A percentile compares a stretch with the other conserved stretches of the same genome.
Evolutionary conservation across 352 stramenopile genomes (phyloP).

Genomic region (Pythium periplocum): DNA sequence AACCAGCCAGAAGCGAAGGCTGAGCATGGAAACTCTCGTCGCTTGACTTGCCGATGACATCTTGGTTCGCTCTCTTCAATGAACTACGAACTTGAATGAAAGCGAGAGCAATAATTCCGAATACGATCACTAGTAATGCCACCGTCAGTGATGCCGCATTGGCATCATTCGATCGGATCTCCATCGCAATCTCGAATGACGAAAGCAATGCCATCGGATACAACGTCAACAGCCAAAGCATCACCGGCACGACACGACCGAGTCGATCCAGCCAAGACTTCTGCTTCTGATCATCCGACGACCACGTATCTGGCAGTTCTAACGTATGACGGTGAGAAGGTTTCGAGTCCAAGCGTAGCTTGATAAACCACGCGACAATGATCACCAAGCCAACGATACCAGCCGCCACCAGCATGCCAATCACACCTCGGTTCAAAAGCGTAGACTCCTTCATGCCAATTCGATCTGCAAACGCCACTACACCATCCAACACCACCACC

Average conservation of each 20-base stretch:
- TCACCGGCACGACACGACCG: neutral
- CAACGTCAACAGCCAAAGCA: constrained; percentile 11
- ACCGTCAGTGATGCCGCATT: neutral
- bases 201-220: constrained; percentile 15
- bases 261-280: neutral
- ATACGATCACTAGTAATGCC: too few species aligned
- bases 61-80: too few species aligned
- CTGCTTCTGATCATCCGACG: neutral
- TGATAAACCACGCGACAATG: neutral
- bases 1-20: neutral
- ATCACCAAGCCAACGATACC: constrained; percentile 9
- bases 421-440: constrained; percentile 6
- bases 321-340: too few species aligned
- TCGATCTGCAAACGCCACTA: constrained; percentile 16
- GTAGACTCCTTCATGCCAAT: constrained; percentile 12
- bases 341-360: too few species aligned
- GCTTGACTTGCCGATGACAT: neutral
- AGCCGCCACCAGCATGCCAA: constrained; percentile 12
- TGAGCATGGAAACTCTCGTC: too few species aligned
- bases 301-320: too few species aligned
- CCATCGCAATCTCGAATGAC: constrained; percentile 17
- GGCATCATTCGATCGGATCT: constrained; percentile 2
- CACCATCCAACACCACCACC: constrained; percentile 9
- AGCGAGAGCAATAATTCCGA: too few species aligned
- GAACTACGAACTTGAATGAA: neutral